Evolutionary conservation across 2,329 filamentous ascomycete species (phyloP), one percentile per base, ranked within the genome.

Genomic region (Cytospora piceicola): DNA sequence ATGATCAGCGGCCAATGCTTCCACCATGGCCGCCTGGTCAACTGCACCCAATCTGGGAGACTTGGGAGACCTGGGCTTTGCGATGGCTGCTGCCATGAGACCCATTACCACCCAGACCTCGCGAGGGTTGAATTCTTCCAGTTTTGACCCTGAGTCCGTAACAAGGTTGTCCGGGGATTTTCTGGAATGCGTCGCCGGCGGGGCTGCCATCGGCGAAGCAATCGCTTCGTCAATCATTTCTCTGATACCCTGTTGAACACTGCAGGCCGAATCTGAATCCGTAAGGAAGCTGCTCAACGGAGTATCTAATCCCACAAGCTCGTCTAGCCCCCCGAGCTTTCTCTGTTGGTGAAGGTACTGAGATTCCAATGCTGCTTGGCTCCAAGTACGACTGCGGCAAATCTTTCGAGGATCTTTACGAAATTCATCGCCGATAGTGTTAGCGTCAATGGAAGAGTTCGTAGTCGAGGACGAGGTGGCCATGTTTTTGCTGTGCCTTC

Each of bases 1-100:
- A 14, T 22, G 34, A 27, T 39, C 32, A 27, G 54, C 20, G 22
- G n/a, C 29, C 22, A 63, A 42, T 7, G 53, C 61, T 22, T 22
- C 61, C 22, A 57, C 53, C 14, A 65, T 51, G 29, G 62, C 59
- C 29, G 63, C 54, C 27, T 49, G 29, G 8, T 62, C 63, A 32
- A 51, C 36, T 3, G 62, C 62, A 14, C 42, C 39, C 20, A 65
- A 17, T 1, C 65, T 55, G 29, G 57, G 64, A 24, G 63, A 64
- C 36, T 60, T 49, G 2, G 60, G 59, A 42, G 55, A 67, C 58
- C n/a, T 66, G 70, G 56, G 60, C 15, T 56, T 51, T 42, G 22
- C 52, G 2, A 51, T 70, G 69, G 63, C 69, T 68, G 55, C 66
- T 64, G 42, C 12, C 30, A 58, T 20, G 53, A 54, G 27, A 12